Base-by-base conservation (phyloP, 106 monocot species). In the Amphibolis antarctica region DNA sequence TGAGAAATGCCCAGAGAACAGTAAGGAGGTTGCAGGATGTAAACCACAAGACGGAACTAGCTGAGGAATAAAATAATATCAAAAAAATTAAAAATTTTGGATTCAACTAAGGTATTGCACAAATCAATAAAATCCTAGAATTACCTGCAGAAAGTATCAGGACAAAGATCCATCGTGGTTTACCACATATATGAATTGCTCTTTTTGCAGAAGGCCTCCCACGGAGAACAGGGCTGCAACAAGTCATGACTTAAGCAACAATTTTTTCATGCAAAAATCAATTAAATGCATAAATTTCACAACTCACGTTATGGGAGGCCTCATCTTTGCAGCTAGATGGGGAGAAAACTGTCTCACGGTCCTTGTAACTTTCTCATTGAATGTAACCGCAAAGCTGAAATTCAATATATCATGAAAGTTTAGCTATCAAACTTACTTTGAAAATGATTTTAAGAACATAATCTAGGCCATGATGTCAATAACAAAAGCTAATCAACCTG, bases 111-210 rank as follows among this genome's bases (percentile, higher is more conserved):
- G 3, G 17, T 12, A 49, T 17, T 49, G 15, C 13, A 12, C n/a
- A 17, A 49, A 49, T 49, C 13, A 14, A 3, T 49, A 3, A 3
- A 17, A n/a, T 9, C 4, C 25, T 22, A 30, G 20, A 10, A 6
- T 52, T 75, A 98, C 96, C 90, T 78, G 82, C 74, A 28, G 90
- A 80, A 63, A 77, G 87, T 66, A 87, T 64, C 45, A 91, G 59
- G n/a, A 98, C 96, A 81, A 98, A 98, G 49, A 91, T 59, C 86
- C 90, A 85, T 12, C 96, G 90, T 79, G 90, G 91, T 22, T 62
- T 73, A 10, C 96, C 96, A 70, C 96, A 98, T 71, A 98, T 85
- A 75, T 98, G 82, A 76, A 98, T 87, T 42, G 85, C 67, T 71
- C 90, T 82, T 76, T 80, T 98, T 1, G 74, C 22, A 52, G 90